A percentile compares a stretch with the other conserved stretches of the same genome.
These are phyloP conservation scores for Sedum album DNA, from an alignment of 164 flowering plant genomes.

Conservation along the genomic window DNA sequence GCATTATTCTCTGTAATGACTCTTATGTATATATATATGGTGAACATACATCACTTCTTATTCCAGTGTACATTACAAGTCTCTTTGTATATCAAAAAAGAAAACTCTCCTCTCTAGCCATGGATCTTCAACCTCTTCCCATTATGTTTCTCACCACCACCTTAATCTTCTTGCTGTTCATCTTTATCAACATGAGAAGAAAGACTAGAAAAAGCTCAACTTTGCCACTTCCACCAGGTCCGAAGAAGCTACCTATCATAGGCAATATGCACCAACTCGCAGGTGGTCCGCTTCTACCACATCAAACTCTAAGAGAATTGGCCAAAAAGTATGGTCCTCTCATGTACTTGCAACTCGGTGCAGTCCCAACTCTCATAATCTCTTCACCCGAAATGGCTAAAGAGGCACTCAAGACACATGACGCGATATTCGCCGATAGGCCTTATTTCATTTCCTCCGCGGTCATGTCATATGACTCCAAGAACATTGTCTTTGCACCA, in stretches of 20 bases:
- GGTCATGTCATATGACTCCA: conserved; percentile 21
- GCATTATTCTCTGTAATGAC: too few species aligned
- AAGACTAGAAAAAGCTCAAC: background rate
- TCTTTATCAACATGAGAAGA: background rate
- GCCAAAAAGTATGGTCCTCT: conserved; percentile 25
- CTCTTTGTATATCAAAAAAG: too few species aligned
- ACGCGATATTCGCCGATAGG: conserved; percentile 18
- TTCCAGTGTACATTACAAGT: too few species aligned
- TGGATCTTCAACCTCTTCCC: background rate
- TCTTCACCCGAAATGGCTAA: conserved; percentile 35
- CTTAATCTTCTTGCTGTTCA: background rate
- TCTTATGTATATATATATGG: too few species aligned
- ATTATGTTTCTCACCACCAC: background rate
- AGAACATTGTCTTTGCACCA: conserved; percentile 26
- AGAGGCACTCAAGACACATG: conserved; percentile 35
- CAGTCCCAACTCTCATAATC: conserved; percentile 25
- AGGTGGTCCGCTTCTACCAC: conserved; percentile 7
- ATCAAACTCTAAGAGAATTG: background rate
- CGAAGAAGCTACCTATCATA: conserved; percentile 7
- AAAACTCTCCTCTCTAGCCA: background rate
- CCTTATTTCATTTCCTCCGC: conserved; percentile 15
- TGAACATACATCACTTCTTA: too few species aligned
- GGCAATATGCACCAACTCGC: conserved; percentile 10
- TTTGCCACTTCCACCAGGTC: conserved; percentile 5
- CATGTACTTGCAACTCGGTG: conserved; percentile 38